A percentile compares a stretch with the other conserved stretches of the same genome.
Evolutionary conservation across 2,329 filamentous ascomycete genomes (phyloP).

Genomic region (Metarhizium humberi): DNA sequence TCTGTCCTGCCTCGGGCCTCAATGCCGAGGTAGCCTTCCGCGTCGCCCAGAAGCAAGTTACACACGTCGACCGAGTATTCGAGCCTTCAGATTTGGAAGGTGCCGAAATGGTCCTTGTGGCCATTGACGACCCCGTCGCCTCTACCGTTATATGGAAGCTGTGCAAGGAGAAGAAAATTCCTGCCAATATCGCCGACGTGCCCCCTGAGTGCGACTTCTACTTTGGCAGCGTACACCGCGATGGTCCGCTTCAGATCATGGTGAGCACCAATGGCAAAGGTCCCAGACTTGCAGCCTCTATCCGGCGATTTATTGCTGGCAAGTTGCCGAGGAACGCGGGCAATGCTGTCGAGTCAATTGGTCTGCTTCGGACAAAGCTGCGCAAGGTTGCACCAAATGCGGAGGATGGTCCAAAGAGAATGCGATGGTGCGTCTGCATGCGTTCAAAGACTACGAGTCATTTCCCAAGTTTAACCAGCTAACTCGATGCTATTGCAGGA

Average conservation of each 20-base stretch:
- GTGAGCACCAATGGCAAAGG: constrained; percentile 97
- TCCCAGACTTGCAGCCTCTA: constrained; percentile 78
- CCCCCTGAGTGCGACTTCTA: constrained; percentile 97
- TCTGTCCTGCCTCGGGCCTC: constrained; percentile 70
- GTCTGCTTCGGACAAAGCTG: constrained; percentile 68
- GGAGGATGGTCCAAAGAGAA: constrained; percentile 74
- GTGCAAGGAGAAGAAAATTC: constrained; percentile 74
- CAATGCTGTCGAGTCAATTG: constrained; percentile 76
- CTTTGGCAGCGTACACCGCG: constrained; percentile 91
- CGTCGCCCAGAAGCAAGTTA: constrained; percentile 64
- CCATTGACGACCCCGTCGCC: constrained; percentile 87
- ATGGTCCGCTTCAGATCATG: constrained; percentile 96
- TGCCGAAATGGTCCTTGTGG: constrained; percentile 80
- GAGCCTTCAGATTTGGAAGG: constrained; percentile 76
- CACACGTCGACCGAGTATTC: constrained; percentile 76
- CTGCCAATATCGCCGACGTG: constrained; percentile 94
- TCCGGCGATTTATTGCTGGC: constrained; percentile 72
- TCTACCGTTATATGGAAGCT: constrained; percentile 87
- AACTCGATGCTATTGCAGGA: constrained; percentile 42
- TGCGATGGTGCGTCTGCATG: constrained; percentile 62
- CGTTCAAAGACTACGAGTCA: background rate
- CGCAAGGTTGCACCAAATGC: constrained; percentile 63
- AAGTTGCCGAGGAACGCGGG: constrained; percentile 71
- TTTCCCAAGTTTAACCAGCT: background rate
- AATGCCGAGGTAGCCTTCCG: constrained; percentile 84